phyloP scores from a whole-genome alignment of 2,329 filamentous ascomycete species.

The Canariomyces notabilis region DNA sequence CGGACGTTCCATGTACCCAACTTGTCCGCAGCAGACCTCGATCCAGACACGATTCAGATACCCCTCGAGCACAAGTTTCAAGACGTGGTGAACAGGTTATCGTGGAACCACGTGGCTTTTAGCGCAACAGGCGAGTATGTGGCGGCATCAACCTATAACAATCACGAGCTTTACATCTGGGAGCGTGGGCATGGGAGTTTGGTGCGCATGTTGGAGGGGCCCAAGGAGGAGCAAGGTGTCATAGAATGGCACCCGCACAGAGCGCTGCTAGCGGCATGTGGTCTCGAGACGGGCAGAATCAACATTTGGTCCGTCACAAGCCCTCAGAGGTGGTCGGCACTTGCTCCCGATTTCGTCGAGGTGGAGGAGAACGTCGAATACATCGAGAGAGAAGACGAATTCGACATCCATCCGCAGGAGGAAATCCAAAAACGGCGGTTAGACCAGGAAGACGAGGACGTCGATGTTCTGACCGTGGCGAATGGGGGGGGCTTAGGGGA shows the following conservation, averaged over 20 bases:
- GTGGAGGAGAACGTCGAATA: constrained; percentile 99
- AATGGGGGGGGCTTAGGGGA: constrained; percentile 53
- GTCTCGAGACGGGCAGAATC: constrained; percentile 85
- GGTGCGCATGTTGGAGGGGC: constrained; percentile 93
- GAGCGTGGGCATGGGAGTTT: constrained; percentile 89
- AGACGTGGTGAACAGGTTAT: constrained; percentile 89
- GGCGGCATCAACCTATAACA: constrained; percentile 94
- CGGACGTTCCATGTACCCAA: constrained; percentile 88
- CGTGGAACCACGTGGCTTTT: constrained; percentile 97
- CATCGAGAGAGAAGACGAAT: constrained; percentile 91
- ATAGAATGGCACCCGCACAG: constrained; percentile 95
- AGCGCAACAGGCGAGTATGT: constrained; percentile 94
- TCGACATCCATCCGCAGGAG: constrained; percentile 93
- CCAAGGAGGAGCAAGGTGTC: constrained; percentile 91
- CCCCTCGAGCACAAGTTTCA: constrained; percentile 97
- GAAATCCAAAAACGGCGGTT: constrained; percentile 88
- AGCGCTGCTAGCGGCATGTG: constrained; percentile 83
- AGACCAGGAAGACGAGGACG: constrained; percentile 86
- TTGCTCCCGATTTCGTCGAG: constrained; percentile 94
- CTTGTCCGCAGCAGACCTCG: constrained; percentile 60
- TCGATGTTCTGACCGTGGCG: constrained; percentile 79
- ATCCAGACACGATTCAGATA: constrained; percentile 80
- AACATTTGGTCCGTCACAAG: constrained; percentile 96
- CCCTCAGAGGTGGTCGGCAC: constrained; percentile 93
- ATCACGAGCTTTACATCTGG: constrained; percentile 98